Evolutionary conservation across 2,329 filamentous ascomycete species (phyloP), one percentile per base, ranked within the genome.

Genomic region (Biscogniauxia mediterranea): DNA sequence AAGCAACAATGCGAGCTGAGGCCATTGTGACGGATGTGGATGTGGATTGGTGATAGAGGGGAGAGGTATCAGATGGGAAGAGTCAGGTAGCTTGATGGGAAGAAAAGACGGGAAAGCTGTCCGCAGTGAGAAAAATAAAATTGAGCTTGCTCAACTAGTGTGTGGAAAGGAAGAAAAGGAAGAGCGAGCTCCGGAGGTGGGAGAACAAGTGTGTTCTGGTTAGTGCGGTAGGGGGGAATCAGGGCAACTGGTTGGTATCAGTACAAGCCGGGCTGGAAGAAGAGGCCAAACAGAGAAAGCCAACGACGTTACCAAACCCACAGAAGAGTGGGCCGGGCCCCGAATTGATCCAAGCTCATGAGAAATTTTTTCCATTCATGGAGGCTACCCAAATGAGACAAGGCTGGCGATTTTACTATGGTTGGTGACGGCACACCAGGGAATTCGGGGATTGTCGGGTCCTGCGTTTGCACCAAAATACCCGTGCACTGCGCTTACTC

Each of bases 1-100:
- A 88, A 78, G 89, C 87, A 81, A 91, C 84, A 79, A 92, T 85
- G 82, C 90, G 89, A 79, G 86, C 82, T 80, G 87, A 85, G 79
- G 89, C 88, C 90, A 93, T 93, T 91, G 85, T 86, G 85, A 87
- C 81, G 82, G 82, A 79, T 81, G 65, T 70, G 68, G 62, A 56
- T 68, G 63, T 62, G 61, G 60, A 55, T 59, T 65, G 58, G 61
- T 72, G 70, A 71, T 74, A 76, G 77, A 75, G 76, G 74, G 76
- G 76, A 79, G 78, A 78, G 73, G 72, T 70, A 71, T 73, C 69
- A 69, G 69, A 70, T 69, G 69, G 70, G 73, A 73, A 71, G 69
- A 71, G 70, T 70, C 61, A 68, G 64, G 67, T 55, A 58, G 61
- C 62, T 65, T 70, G 66, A 65, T 65, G 62, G 62, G 59, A 61